Evolutionary conservation across 2,329 filamentous ascomycete species (phyloP), one percentile per base, ranked within the genome.

Genomic region (Aspergillus proliferans): DNA sequence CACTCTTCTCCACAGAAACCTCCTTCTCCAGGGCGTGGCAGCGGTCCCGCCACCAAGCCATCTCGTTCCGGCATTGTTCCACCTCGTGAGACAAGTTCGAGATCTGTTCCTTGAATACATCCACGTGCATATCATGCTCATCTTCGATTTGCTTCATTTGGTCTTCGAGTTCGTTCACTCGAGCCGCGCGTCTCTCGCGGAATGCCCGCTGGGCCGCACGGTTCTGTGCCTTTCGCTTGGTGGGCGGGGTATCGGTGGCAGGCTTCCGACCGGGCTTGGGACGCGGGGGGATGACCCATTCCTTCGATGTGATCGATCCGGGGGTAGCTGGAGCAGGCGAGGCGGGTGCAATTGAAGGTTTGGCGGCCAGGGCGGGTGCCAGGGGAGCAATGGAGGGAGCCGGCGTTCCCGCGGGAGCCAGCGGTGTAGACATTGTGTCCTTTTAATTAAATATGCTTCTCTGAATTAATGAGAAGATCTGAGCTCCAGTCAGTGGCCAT

Each of bases 141-240:
- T 75, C 71, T 57, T 76, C 73, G 28, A 74, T 71, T 45, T 71
- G 63, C 54, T 74, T 76, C 39, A 76, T 68, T 46, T 76, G 68
- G 45, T 80, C 74, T 52, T 79, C 74, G 42, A 82, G 70, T 55
- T 81, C 91, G 36, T 86, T 85, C 6, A 96, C 88, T 36, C 88
- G 86, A 21, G 88, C 88, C 2, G 88, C 88, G 54, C 92, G 82
- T 50, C 92, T 80, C 71, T 95, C 90, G 30, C 92, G 81, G 70
- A 97, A 97, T 1, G 87, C 88, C 50, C 92, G 79, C 72, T 97
- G 92, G 3, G 92, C 92, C 43, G 88, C 87, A 52, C 93, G 82
- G 69, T 97, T 97, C 73, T 97, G 93, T 1, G 88, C 87, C 75
- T 96, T 94, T 57, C 93, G 83, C 74, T 95, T 95, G 40, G 90